These are phyloP conservation scores for Prototheca wickerhamii DNA, from an alignment of 163 green algal genomes.

Conservation along the genomic window DNA sequence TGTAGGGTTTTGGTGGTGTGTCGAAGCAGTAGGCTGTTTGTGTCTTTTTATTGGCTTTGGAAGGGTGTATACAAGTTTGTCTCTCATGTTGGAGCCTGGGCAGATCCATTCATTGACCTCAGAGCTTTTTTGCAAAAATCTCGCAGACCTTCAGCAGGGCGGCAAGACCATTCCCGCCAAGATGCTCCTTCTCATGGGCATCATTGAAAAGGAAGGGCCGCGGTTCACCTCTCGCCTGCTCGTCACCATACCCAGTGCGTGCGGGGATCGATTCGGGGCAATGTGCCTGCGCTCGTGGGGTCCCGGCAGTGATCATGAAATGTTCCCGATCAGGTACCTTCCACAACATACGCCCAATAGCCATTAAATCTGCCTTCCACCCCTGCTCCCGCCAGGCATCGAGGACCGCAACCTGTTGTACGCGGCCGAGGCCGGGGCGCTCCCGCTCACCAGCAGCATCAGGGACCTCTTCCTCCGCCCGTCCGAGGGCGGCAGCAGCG, in stretches of 20 bases:
- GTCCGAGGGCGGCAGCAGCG: background rate
- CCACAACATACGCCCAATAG: no score
- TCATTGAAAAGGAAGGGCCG: conserved; percentile 54
- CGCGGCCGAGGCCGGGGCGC: conserved; percentile 32
- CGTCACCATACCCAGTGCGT: conserved; percentile 45
- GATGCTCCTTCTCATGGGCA: conserved; percentile 62
- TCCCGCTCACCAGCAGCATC: conserved; percentile 42
- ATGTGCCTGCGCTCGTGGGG: background rate
- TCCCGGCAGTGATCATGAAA: background rate
- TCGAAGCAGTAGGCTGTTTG: no score
- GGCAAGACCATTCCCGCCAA: conserved; percentile 25
- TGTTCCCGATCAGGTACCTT: no score
- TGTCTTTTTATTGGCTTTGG: no score
- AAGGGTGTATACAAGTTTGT: no score
- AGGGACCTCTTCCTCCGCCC: conserved; percentile 21
- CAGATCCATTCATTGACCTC: no score
- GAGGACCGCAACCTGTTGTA: conserved; percentile 60
- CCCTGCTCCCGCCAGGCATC: background rate
- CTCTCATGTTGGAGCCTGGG: no score
- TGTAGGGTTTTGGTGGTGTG: no score
- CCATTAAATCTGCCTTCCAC: no score
- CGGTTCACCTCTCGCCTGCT: conserved; percentile 44
- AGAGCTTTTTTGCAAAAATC: no score
- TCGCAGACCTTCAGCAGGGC: conserved; percentile 10
- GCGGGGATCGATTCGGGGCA: background rate